Conservation (phyloP, 1,284 basidiomycete genomes). For the Fomitiporia mediterranea region DNA sequence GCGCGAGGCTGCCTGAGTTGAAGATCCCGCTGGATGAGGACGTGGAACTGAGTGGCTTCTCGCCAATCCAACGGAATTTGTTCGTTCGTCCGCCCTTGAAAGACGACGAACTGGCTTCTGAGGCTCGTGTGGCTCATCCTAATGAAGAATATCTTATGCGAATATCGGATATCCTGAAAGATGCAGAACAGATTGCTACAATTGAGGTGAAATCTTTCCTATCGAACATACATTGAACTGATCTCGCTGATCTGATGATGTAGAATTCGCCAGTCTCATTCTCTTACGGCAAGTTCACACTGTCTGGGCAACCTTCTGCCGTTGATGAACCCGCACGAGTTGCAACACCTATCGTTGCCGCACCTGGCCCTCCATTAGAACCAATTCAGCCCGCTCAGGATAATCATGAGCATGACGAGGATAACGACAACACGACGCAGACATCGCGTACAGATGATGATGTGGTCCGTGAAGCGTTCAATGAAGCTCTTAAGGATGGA, state of each 20-base stretch:
- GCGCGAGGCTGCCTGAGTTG: constrained; percentile 57
- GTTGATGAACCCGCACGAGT: constrained; percentile 7
- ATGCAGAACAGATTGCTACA: constrained; percentile 62
- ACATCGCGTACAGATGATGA: constrained; percentile 76
- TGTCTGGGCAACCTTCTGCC: background rate
- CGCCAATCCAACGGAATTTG: constrained; percentile 65
- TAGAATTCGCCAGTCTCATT: constrained; percentile 40
- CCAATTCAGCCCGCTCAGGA: background rate
- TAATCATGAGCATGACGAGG: constrained; percentile 47
- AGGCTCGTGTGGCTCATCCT: constrained; percentile 69
- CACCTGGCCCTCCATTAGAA: constrained; percentile 5
- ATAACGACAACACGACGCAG: constrained; percentile 57
- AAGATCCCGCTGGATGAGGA: constrained; percentile 84
- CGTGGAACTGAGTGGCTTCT: constrained; percentile 83
- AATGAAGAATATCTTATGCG: constrained; percentile 96
- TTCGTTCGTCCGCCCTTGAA: constrained; percentile 32
- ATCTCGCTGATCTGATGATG: constrained; percentile 9
- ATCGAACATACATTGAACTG: background rate
- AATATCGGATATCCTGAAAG: constrained; percentile 79
- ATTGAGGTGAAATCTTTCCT: constrained; percentile 41
- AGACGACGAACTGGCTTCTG: constrained; percentile 22
- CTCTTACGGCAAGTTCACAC: constrained; percentile 27
- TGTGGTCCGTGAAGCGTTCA: constrained; percentile 73
- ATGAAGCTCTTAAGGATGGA: constrained; percentile 47
- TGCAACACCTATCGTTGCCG: constrained; percentile 4